phyloP scores from a whole-genome alignment of 2,329 filamentous ascomycete genomes.

The Chaetomium sp. region DNA sequence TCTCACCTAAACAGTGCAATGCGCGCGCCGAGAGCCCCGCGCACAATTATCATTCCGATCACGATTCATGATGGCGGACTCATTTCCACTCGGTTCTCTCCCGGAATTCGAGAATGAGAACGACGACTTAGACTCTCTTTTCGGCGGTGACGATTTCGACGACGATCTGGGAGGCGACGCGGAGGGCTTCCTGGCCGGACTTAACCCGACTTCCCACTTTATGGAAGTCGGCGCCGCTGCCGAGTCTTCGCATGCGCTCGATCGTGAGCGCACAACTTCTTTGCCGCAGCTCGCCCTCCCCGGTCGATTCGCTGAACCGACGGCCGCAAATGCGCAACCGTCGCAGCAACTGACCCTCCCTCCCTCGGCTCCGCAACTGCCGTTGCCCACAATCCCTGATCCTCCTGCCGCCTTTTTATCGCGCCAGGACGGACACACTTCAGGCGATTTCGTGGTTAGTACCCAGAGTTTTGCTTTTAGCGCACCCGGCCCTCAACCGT shows the following conservation, averaged over 20 bases:
- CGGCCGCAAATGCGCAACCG: not conserved
- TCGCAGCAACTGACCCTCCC: not conserved
- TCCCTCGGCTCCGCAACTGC: conserved; percentile 3
- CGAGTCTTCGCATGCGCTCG: not conserved
- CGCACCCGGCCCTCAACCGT: not conserved
- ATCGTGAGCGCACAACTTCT: conserved; percentile 10
- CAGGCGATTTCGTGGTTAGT: conserved; percentile 23
- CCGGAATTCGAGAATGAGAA: not conserved
- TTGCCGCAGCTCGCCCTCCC: not conserved
- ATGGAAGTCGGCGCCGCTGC: conserved; percentile 8
- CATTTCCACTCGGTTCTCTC: not conserved
- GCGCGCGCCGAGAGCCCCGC: too few species aligned
- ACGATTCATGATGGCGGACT: conserved; percentile 3
- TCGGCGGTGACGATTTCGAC: conserved; percentile 12
- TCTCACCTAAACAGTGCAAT: too few species aligned
- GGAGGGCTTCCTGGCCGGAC: not conserved
- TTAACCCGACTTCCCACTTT: conserved; percentile 14
- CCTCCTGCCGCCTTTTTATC: conserved; percentile 18
- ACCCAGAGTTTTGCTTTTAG: conserved; percentile 9
- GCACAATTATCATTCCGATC: too few species aligned
- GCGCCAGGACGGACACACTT: conserved; percentile 22
- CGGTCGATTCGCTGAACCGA: too few species aligned
- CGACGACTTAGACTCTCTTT: conserved; percentile 18
- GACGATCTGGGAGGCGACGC: too few species aligned
- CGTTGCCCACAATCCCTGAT: conserved; percentile 22